Percentiles rank a stretch among this genome's conserved stretches.
Evolutionary conservation across 768 basidiomycete genomes (phyloP).

Genomic region (Tricholoma furcatifolium): DNA sequence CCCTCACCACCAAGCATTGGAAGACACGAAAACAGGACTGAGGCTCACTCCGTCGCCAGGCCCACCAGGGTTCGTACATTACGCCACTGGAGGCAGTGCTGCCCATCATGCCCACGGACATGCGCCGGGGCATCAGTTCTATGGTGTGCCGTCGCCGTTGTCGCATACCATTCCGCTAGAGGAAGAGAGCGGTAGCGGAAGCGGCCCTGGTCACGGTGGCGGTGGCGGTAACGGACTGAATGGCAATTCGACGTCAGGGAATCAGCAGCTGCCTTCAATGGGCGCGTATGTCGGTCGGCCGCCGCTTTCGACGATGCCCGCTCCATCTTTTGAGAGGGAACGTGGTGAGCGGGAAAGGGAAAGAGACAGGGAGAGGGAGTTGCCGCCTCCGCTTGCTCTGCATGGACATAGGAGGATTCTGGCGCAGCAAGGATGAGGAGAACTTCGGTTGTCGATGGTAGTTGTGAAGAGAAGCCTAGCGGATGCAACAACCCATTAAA

Average conservation of each 20-base stretch:
- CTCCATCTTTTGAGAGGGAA: constrained; percentile 58
- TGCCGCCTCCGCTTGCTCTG: constrained; percentile 46
- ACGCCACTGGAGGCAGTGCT: constrained; percentile 38
- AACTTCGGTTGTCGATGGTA: background rate
- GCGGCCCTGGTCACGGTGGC: background rate
- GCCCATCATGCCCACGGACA: constrained; percentile 30
- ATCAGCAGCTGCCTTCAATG: constrained; percentile 3
- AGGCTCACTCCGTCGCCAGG: constrained; percentile 60
- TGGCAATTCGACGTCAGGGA: background rate
- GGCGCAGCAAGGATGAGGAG: constrained; percentile 30
- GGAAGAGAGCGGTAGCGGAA: constrained; percentile 17
- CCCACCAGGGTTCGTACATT: constrained; percentile 65
- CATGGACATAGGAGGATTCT: constrained; percentile 37
- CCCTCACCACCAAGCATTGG: constrained; percentile 17
- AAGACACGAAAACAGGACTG: constrained; percentile 32
- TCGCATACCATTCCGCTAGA: constrained; percentile 35
- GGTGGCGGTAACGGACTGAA: constrained; percentile 22
- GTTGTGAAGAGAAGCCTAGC: background rate
- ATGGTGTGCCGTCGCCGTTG: constrained; percentile 52
- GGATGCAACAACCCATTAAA: background rate
- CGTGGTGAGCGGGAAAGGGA: constrained; percentile 44
- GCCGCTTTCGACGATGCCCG: constrained; percentile 33
- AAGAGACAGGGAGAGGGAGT: constrained; percentile 39
- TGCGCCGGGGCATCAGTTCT: constrained; percentile 32
- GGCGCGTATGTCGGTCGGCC: constrained; percentile 33